Conservation (phyloP, 2,329 filamentous ascomycete genomes). For the Helotiales sp. region DNA sequence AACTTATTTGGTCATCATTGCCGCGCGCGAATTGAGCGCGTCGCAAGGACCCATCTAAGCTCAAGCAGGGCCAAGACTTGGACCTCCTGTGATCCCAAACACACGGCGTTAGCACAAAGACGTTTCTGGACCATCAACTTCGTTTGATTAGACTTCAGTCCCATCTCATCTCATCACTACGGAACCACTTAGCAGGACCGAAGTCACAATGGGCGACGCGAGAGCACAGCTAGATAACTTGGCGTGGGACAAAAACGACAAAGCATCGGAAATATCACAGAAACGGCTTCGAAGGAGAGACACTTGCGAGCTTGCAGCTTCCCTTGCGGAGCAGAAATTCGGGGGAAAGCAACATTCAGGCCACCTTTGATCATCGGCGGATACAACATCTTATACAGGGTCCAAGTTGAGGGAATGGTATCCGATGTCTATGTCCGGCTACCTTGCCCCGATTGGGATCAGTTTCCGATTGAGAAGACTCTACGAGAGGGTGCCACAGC, state of each 20-base stretch:
- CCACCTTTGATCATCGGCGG: conserved; percentile 24
- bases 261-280: conserved; percentile 18
- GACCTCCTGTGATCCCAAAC: no score
- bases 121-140: no score
- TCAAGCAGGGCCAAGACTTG: no score
- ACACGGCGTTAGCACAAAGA: no score
- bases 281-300: conserved; percentile 18
- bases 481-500: conserved; percentile 15
- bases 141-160: no score
- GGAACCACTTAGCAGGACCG: no score
- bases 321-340: conserved; percentile 11
- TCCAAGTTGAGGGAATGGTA: conserved; percentile 20
- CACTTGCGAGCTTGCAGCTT: no score
- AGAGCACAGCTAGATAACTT: conserved; percentile 20
- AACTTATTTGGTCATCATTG: no score
- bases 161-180: no score
- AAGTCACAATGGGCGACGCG: conserved; percentile 2
- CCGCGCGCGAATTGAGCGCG: no score
- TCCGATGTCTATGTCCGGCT: conserved; percentile 18
- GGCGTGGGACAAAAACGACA: conserved; percentile 27
- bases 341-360: conserved; percentile 14
- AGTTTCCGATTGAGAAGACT: conserved; percentile 16
- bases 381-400: conserved; percentile 23
- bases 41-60: no score
- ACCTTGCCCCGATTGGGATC: conserved; percentile 10